Percentiles rank a stretch among this genome's conserved stretches.
These are phyloP conservation scores for Backusella westeae DNA, from an alignment of 192 early-diverging fungal genomes.

Conservation along the genomic window DNA sequence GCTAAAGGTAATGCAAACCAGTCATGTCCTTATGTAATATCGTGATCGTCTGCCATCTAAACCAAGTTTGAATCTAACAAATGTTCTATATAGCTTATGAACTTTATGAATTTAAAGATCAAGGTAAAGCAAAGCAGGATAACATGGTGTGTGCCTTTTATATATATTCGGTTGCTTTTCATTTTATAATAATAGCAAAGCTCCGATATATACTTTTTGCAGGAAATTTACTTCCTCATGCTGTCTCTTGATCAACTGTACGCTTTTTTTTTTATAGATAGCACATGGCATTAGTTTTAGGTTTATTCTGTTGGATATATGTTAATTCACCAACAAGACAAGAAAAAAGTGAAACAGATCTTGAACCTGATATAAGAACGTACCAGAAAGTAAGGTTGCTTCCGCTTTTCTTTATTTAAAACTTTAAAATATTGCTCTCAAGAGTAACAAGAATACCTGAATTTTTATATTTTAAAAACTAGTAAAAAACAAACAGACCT, in stretches of 20 bases:
- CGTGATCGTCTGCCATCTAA: not conserved
- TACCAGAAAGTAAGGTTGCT: not conserved
- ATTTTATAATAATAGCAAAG: no score
- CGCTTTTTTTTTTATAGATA: not conserved
- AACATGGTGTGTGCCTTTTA: not conserved
- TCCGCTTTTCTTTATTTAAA: not conserved
- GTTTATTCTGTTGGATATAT: not conserved
- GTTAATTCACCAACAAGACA: not conserved
- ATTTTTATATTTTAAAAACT: no score
- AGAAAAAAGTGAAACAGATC: not conserved
- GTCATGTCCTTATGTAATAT: not conserved
- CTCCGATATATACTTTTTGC: not conserved
- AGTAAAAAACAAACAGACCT: no score
- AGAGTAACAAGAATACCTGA: no score
- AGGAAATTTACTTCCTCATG: not conserved
- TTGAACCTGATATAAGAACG: not conserved
- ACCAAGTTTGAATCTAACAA: not conserved
- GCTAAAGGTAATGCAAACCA: constrained; percentile 1
- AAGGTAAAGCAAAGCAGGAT: not conserved
- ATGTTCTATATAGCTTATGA: not conserved
- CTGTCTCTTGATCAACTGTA: not conserved
- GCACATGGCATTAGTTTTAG: not conserved
- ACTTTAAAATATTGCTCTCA: no score
- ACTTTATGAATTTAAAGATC: not conserved
- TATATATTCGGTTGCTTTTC: no score